Conservation (phyloP, 345 rosid species). For the Syzygium aromaticum region DNA sequence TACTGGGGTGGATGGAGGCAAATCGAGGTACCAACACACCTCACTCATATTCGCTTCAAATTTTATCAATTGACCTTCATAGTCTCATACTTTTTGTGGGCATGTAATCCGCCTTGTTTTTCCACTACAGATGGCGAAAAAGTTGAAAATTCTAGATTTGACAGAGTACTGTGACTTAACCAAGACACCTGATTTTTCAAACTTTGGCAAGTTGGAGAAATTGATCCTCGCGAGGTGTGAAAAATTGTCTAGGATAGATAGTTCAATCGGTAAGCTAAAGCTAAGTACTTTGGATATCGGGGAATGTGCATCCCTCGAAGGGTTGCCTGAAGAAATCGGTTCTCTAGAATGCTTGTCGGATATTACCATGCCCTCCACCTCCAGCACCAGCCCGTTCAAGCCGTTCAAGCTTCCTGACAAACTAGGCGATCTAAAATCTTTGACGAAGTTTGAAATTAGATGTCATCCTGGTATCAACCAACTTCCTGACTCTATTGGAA, state of each 20-base stretch:
- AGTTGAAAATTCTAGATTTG: no score
- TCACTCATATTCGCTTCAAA: not conserved
- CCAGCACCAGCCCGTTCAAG: fast-evolving
- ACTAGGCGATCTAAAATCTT: not conserved
- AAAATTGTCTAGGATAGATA: not conserved
- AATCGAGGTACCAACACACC: not conserved
- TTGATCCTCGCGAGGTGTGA: not conserved
- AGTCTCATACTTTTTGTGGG: not conserved
- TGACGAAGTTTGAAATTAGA: no score
- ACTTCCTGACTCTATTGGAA: no score
- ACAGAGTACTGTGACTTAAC: not conserved
- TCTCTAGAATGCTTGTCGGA: not conserved
- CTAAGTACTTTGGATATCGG: not conserved
- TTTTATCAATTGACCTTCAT: not conserved
- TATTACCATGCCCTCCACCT: not conserved
- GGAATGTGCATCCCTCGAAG: not conserved
- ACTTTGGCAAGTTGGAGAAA: not conserved
- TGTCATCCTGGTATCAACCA: no score
- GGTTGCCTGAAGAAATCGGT: not conserved
- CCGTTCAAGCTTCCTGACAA: not conserved
- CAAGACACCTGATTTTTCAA: not conserved
- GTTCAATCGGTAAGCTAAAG: not conserved
- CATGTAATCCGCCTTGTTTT: not conserved
- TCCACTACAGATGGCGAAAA: not conserved
- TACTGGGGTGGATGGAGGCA: not conserved